These are phyloP conservation scores for Hypomyces rosellus DNA, from an alignment of 2,329 filamentous ascomycete genomes.

Conservation along the genomic window DNA sequence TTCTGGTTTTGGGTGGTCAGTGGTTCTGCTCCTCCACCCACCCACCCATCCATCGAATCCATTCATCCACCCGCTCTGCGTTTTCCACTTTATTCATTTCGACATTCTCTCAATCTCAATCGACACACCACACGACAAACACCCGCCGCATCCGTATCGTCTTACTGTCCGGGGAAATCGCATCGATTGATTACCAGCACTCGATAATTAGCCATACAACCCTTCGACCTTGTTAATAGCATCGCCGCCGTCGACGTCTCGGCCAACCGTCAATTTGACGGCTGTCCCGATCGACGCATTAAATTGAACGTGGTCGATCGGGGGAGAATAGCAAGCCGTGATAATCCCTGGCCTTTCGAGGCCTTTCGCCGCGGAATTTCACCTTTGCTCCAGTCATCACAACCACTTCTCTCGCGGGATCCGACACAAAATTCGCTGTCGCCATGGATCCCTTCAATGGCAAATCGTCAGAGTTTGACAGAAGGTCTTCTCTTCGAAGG, in stretches of 20 bases:
- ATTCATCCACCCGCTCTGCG: background rate
- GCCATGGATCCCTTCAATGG: constrained; percentile 36
- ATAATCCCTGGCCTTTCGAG: background rate
- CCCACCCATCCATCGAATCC: background rate
- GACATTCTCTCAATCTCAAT: background rate
- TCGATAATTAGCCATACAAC: too few species aligned
- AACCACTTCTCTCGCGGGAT: background rate
- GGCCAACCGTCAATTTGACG: too few species aligned
- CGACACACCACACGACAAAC: too few species aligned
- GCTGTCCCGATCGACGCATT: background rate
- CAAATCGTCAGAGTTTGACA: constrained; percentile 34
- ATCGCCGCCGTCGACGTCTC: background rate
- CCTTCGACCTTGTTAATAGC: too few species aligned
- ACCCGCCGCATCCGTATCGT: too few species aligned
- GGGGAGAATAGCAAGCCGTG: background rate
- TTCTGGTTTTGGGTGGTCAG: too few species aligned
- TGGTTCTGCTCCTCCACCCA: too few species aligned
- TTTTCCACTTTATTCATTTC: background rate
- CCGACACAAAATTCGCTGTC: constrained; percentile 10
- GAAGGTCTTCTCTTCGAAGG: constrained; percentile 36
- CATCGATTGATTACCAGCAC: too few species aligned
- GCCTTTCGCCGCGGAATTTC: background rate
- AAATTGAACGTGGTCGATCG: background rate
- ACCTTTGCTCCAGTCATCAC: constrained; percentile 1
- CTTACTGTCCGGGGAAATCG: too few species aligned